Percentiles rank a stretch among this genome's conserved stretches.
These are phyloP conservation scores for Mycena albidolilacea DNA, from an alignment of 768 basidiomycete species.

Conservation along the genomic window DNA sequence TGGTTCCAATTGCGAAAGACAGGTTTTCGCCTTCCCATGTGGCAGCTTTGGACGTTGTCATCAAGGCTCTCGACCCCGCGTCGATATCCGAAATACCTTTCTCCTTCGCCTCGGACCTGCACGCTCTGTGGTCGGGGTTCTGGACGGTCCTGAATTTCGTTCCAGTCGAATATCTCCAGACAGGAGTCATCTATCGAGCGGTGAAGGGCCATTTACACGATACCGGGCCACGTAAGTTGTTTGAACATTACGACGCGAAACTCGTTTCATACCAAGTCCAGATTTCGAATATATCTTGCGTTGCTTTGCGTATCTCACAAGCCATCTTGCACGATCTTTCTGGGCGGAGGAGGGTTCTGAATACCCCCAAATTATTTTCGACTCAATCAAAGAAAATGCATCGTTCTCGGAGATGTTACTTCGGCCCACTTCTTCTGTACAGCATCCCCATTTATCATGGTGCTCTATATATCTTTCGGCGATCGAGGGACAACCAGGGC, in stretches of 20 bases:
- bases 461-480: slow-evolving; percentile 74
- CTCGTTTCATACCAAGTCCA: slow-evolving; percentile 17
- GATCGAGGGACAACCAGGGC: slow-evolving; percentile 63
- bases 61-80: slow-evolving; percentile 47
- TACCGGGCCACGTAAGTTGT: slow-evolving; percentile 69
- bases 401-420: slow-evolving; percentile 63
- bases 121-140: slow-evolving; percentile 69
- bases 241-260: slow-evolving; percentile 43
- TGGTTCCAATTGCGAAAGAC: slow-evolving; percentile 61
- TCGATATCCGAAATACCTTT: slow-evolving; percentile 31
- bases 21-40: slow-evolving; percentile 65
- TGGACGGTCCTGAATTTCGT: slow-evolving; percentile 64
- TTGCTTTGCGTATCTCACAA: slow-evolving; percentile 72
- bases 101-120: slow-evolving; percentile 55
- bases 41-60: slow-evolving; percentile 59
- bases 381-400: slow-evolving; percentile 86
- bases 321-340: slow-evolving; percentile 66
- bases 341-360: slow-evolving; percentile 83
- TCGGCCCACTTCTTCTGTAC: slow-evolving; percentile 49
- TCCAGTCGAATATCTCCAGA: slow-evolving; percentile 56
- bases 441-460: slow-evolving; percentile 69
- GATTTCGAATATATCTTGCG: slow-evolving; percentile 74
- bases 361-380: slow-evolving; percentile 85
- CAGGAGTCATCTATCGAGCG: slow-evolving; percentile 49
- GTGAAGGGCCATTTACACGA: slow-evolving; percentile 75